Percentiles rank a stretch among this genome's conserved stretches.
Evolutionary conservation across 345 rosid species (phyloP).

Genomic region (Carallia pectinifolia): DNA sequence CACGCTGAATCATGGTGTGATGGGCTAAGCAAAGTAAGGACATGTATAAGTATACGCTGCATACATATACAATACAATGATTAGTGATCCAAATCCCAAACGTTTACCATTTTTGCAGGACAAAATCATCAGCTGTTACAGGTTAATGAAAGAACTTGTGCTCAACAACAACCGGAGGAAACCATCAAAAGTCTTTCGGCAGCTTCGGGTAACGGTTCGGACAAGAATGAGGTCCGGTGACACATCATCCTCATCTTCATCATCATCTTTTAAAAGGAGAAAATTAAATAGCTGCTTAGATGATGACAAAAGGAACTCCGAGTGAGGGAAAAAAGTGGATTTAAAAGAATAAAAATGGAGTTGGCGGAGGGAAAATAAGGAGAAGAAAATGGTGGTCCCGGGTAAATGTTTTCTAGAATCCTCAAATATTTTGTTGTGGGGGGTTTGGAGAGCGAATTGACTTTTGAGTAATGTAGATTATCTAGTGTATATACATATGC

Average conservation of each 20-base stretch:
- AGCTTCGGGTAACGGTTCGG: slow-evolving; percentile 63
- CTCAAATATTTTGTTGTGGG: slow-evolving; percentile 43
- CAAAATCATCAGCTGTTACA: slow-evolving; percentile 73
- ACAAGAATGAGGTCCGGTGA: slow-evolving; percentile 58
- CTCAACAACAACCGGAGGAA: slow-evolving; percentile 45
- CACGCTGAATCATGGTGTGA: slow-evolving; percentile 93
- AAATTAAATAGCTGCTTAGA: slow-evolving; percentile 59
- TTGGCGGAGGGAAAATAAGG: neutral
- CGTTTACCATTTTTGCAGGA: slow-evolving; percentile 48
- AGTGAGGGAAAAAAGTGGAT: slow-evolving; percentile 26
- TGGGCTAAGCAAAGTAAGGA: slow-evolving; percentile 82
- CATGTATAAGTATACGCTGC: neutral
- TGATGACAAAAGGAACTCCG: slow-evolving; percentile 60
- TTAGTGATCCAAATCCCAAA: slow-evolving; percentile 3
- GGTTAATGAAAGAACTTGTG: slow-evolving; percentile 66
- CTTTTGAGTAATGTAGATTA: slow-evolving; percentile 35
- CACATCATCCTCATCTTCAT: slow-evolving; percentile 55
- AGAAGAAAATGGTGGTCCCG: slow-evolving; percentile 26
- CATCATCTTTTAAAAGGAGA: slow-evolving; percentile 59
- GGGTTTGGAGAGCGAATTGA: slow-evolving; percentile 41
- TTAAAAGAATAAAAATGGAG: neutral
- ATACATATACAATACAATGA: neutral
- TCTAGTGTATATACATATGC: slow-evolving; percentile 26
- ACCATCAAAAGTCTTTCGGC: slow-evolving; percentile 50
- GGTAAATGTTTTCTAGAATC: slow-evolving; percentile 30